These are phyloP conservation scores for Pterocarpus macrocarpus DNA, from an alignment of 306 rosid species.

Conservation along the genomic window DNA sequence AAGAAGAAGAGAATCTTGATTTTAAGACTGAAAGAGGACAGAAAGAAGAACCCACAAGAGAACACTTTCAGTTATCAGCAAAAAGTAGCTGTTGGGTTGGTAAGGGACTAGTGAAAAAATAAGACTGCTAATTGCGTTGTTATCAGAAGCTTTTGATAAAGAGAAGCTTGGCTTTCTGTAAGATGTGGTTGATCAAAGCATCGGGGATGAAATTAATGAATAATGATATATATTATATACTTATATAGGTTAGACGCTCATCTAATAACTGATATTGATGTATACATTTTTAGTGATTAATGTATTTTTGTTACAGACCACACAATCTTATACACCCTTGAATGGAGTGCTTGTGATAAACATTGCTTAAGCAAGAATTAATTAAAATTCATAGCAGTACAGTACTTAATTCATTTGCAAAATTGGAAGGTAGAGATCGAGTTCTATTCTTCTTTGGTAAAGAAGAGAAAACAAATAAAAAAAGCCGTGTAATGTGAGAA, in stretches of 20 bases:
- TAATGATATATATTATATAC: no score
- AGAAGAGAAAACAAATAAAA: not conserved
- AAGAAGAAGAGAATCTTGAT: conserved; percentile 40
- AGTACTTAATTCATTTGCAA: no score
- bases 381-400: not conserved
- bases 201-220: not conserved
- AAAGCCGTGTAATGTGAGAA: no score
- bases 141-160: not conserved
- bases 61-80: conserved; percentile 16
- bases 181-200: not conserved
- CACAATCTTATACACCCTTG: no score
- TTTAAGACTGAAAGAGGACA: conserved; percentile 31
- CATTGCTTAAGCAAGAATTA: no score
- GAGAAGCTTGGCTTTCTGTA: not conserved
- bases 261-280: no score
- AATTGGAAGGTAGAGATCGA: not conserved
- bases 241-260: no score
- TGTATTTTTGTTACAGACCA: no score
- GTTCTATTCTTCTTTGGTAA: not conserved
- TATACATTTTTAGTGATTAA: no score
- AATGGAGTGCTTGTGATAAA: no score
- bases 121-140: not conserved
- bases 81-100: conserved; percentile 17
- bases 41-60: conserved; percentile 26
- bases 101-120: not conserved